phyloP scores from a whole-genome alignment of 257 asterid genomes.

The Scutellaria baicalensis region DNA sequence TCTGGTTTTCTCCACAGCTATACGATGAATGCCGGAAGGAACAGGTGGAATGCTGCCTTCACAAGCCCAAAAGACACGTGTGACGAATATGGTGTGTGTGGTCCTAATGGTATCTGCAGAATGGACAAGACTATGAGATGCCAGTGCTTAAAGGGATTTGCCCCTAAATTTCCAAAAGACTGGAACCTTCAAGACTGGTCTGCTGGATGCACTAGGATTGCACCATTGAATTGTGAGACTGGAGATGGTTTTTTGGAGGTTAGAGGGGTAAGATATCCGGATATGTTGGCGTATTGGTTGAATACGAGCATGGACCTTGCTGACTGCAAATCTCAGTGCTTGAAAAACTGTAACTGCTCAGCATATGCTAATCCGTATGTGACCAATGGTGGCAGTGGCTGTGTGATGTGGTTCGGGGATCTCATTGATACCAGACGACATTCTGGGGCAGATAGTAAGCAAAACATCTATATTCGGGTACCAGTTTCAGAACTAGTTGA shows the following conservation, averaged over 20 bases:
- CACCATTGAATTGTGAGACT: not conserved
- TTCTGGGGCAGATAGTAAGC: not conserved
- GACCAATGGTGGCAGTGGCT: conserved; percentile 2
- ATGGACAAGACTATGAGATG: not conserved
- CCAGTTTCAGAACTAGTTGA: conserved; percentile 1
- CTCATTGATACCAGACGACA: not conserved
- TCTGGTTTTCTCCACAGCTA: not conserved
- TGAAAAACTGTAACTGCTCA: conserved; percentile 13
- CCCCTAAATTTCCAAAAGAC: not conserved
- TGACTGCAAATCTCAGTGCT: conserved; percentile 18
- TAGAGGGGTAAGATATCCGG: conserved; percentile 12
- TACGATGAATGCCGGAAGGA: not conserved
- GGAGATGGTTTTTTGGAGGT: conserved; percentile 18
- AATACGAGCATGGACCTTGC: conserved; percentile 8
- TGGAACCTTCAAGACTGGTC: conserved; percentile 20
- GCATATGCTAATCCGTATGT: conserved; percentile 22
- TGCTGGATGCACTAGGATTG: conserved; percentile 12
- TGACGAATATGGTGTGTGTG: conserved; percentile 17
- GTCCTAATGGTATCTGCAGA: conserved; percentile 15
- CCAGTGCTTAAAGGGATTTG: conserved; percentile 8
- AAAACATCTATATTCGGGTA: conserved; percentile 7
- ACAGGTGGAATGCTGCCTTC: conserved; percentile 4
- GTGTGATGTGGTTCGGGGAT: conserved; percentile 25
- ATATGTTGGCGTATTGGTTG: not conserved
- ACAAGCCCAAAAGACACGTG: not conserved